Evolutionary conservation across 2,329 filamentous ascomycete genomes (phyloP).

Genomic region (Coniochaeta ligniaria): DNA sequence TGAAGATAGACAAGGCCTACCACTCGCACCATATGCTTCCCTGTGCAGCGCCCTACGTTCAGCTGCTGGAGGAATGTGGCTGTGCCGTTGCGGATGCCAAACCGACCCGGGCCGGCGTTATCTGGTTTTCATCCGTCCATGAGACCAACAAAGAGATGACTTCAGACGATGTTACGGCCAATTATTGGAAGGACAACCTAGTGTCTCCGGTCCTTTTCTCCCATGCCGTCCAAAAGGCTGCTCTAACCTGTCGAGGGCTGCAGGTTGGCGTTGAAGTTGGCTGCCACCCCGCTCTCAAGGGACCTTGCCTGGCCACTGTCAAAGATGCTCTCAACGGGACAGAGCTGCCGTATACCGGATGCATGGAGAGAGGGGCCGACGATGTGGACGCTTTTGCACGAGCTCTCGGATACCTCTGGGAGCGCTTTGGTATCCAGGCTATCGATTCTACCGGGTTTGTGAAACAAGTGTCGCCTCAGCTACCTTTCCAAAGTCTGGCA

Average conservation of each 20-base stretch:
- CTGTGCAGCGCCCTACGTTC: conserved; percentile 21
- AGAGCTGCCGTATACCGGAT: no score
- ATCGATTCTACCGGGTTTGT: no score
- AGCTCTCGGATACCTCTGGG: no score
- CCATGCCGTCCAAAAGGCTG: conserved; percentile 2
- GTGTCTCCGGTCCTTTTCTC: conserved; percentile 4
- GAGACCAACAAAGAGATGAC: background rate
- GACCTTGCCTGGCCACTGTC: no score
- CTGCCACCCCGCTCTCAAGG: conserved; percentile 8
- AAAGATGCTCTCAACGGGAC: no score
- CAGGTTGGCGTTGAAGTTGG: conserved; percentile 9
- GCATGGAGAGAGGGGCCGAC: no score
- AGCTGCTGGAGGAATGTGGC: no score
- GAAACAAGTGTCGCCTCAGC: no score
- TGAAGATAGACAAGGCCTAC: conserved; percentile 20
- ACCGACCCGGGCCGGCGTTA: background rate
- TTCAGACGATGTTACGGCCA: conserved; percentile 14
- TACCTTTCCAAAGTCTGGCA: no score
- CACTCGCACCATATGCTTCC: conserved; percentile 20
- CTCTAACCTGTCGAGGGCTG: background rate
- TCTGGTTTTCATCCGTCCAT: conserved; percentile 6
- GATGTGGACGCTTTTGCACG: no score
- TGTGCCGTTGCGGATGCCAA: no score
- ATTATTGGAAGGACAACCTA: conserved; percentile 14
- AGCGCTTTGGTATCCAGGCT: no score